Base-by-base conservation (phyloP, 192 early-diverging fungal genomes). In the Gryganskiella cystojenkinii region DNA sequence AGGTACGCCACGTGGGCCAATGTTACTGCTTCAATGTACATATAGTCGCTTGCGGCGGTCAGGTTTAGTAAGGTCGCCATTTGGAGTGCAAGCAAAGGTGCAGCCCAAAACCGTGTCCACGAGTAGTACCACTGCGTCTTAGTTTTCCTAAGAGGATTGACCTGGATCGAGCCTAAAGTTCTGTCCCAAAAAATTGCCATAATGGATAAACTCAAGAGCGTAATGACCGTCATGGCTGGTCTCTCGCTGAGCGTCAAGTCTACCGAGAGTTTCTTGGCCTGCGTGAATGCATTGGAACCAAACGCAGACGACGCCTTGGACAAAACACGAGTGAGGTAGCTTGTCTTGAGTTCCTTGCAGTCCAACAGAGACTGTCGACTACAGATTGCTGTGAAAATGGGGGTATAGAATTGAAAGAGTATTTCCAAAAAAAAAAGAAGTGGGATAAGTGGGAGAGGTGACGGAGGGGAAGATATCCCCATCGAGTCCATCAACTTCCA, bases 141-240 rank as follows among this genome's bases (percentile, higher is more conserved):
- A 25, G 63, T 62, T 44, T 56, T 57, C 22, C 17, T 62, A 11
- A 28, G 60, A 11, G 64, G 72, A 20, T 44, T 5, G 13, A 28
- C 61, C 50, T 67, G 65, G 11, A 56, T 15, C 15, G 31, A 28
- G 46, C 67, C 55, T 7, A 56, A 42, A 15, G 67, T n/a, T 15
- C 64, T 64, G 20, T 76, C 53, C 72, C 72, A 76, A 17, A 37
- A 67, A 0, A 76, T 20, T 3, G 64, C 60, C 9, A 22, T 20
- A 17, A 62, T 24, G 10, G 72, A 76, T 19, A 63, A 8, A 4
- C 8, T 3, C 3, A 20, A 30, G 8, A 68, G 17, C 13, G 25
- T 8, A 3, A 27, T 0, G 10, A 67, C 28, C 13, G 46, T 5
- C 8, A 67, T 20, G 13, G 52, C 24, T 8, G 58, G 40, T 13